A percentile compares a stretch with the other conserved stretches of the same genome.
phyloP scores from a whole-genome alignment of 73 alveolate genomes.

The Paramecium tetraurelia region DNA sequence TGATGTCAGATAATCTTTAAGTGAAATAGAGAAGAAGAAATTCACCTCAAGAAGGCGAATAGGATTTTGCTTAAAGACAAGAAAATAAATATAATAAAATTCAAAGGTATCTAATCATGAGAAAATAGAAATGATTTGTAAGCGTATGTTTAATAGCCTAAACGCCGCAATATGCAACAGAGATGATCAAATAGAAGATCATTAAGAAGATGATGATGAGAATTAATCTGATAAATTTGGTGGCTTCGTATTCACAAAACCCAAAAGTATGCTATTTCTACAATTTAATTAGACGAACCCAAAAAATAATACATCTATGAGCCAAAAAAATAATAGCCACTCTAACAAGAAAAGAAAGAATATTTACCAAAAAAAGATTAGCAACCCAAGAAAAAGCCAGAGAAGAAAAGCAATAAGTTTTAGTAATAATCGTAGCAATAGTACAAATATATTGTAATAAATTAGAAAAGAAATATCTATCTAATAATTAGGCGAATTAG shows the following conservation, averaged over 20 bases:
- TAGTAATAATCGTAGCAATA: background rate
- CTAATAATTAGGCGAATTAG: background rate
- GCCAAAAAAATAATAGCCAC: background rate
- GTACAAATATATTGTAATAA: background rate
- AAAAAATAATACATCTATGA: background rate
- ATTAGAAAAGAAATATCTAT: background rate
- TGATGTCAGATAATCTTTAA: constrained; percentile 9
- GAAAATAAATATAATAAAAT: constrained; percentile 19
- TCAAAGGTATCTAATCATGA: background rate
- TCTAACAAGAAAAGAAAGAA: background rate
- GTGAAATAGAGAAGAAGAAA: constrained; percentile 19
- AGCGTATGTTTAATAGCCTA: background rate
- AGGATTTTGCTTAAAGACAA: background rate
- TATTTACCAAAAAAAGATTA: background rate
- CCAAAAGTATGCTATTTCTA: background rate
- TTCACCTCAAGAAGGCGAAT: background rate
- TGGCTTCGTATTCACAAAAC: background rate
- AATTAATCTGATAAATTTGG: background rate
- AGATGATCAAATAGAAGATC: background rate
- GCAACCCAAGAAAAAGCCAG: background rate
- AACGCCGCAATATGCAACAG: background rate
- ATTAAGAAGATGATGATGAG: background rate
- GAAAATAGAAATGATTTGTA: background rate
- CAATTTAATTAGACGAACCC: background rate
- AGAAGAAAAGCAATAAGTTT: background rate